These are phyloP conservation scores for Phlyctochytrium planicorne DNA, from an alignment of 192 early-diverging fungal species.

Conservation along the genomic window DNA sequence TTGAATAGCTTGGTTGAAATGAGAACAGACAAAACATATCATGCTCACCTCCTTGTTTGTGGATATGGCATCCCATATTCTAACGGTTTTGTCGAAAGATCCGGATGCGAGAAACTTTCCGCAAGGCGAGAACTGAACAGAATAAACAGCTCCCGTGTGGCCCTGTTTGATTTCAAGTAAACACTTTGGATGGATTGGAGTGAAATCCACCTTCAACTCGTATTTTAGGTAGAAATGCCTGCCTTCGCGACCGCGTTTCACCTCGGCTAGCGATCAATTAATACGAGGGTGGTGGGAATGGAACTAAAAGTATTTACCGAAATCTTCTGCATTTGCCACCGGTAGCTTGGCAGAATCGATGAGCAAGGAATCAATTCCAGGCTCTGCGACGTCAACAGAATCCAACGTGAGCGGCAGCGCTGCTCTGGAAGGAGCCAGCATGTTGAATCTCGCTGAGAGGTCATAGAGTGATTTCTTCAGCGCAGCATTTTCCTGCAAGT, in stretches of 20 bases:
- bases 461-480: slow-evolving; percentile 85
- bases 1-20: slow-evolving; percentile 48
- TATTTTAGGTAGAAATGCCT: slow-evolving; percentile 61
- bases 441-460: slow-evolving; percentile 68
- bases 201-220: slow-evolving; percentile 69
- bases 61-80: slow-evolving; percentile 79
- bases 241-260: slow-evolving; percentile 52
- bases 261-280: slow-evolving; percentile 23
- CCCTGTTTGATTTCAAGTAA: slow-evolving; percentile 51
- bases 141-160: slow-evolving; percentile 88
- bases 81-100: slow-evolving; percentile 91
- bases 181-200: background rate
- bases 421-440: background rate
- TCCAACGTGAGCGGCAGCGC: background rate
- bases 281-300: background rate
- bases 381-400: background rate
- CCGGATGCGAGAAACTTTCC: slow-evolving; percentile 83
- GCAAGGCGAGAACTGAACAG: slow-evolving; percentile 81
- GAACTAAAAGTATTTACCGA: no score
- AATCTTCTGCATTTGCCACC: background rate
- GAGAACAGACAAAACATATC: slow-evolving; percentile 4
- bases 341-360: background rate
- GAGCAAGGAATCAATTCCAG: background rate
- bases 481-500: slow-evolving; percentile 68
- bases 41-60: slow-evolving; percentile 66